Evolutionary conservation across 345 rosid genomes (phyloP), one percentile per base, ranked within the genome.

Genomic region (Combretum micranthum): DNA sequence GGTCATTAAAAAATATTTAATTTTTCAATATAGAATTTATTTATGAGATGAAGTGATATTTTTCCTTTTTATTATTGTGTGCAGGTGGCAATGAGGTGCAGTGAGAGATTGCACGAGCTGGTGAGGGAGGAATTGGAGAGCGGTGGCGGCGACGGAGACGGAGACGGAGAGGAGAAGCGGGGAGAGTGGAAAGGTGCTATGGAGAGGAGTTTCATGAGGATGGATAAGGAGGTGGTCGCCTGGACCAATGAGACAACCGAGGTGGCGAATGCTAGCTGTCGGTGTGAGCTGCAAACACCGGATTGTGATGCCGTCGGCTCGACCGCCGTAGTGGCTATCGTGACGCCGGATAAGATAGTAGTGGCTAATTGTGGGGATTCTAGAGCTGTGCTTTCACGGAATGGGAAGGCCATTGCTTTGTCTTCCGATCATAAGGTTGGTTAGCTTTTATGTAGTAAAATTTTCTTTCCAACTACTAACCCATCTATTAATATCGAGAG

Each of bases 301-400:
- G 83, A 79, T 44, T 80, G 84, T 60, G 87, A 85, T 21, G 90
- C 96, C 22, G 76, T 72, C 6, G 98, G 96, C 49, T 88, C 98
- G 1, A 91, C 96, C 0, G 95, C 96, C 0, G 90, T 86, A 19
- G 86, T 78, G n/a, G 76, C 92, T 0, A 70, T 91, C 44, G 59
- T 91, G 32, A 82, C 90, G 22, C 79, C 76, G 5, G 79, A 80
- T 15, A 84, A 83, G 64, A 82, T 88, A 0, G 16, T 86, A 1
- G 79, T 86, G 4, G 85, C 96, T 4, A 91, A 91, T 44, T 86
- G 96, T 37, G 98, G 98, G 4, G 98, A 91, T 54, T 91, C 98
- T 0, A 78, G 98, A 42, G 98, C 95, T 0, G 88, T 91, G 55
- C 81, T 91, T 16, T 88, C 82, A 32, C 90, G 88, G 4, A 79